A percentile compares a stretch with the other conserved stretches of the same genome.
Evolutionary conservation across 179 eudicot species (phyloP).

Genomic region (Vitellaria paradoxa): DNA sequence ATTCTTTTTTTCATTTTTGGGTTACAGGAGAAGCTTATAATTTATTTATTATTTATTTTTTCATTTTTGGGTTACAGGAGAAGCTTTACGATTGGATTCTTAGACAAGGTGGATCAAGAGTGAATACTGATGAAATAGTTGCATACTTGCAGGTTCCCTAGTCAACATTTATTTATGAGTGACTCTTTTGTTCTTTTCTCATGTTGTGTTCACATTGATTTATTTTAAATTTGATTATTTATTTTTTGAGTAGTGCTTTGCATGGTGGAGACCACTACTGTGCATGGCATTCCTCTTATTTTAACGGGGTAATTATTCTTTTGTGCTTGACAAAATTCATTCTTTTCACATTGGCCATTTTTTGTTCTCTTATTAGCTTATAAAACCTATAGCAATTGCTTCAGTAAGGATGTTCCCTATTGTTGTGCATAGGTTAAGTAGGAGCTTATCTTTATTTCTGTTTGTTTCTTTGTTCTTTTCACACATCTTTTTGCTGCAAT

Average conservation of each 20-base stretch:
- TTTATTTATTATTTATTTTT: neutral
- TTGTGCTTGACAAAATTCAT: neutral
- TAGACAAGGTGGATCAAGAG: constrained; percentile 47
- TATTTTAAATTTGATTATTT: neutral
- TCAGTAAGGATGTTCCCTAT: neutral
- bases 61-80: constrained; percentile 30
- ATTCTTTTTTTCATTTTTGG: neutral
- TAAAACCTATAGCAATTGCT: neutral
- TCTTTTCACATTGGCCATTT: no score
- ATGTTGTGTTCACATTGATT: neutral
- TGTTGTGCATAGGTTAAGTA: neutral
- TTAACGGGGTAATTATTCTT: no score
- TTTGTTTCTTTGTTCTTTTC: neutral
- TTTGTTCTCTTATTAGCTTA: no score
- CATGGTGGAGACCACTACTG: no score
- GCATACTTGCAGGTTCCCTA: constrained; percentile 42
- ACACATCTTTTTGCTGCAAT: neutral
- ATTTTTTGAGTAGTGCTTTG: neutral
- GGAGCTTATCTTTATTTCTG: neutral
- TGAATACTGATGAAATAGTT: constrained; percentile 35
- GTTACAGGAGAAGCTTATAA: constrained; percentile 39
- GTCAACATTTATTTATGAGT: neutral
- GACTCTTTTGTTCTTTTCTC: no score
- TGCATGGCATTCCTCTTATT: no score
- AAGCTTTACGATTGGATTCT: constrained; percentile 46